phyloP scores from a whole-genome alignment of 116 monocot genomes.

The Trichopus zeylanicus region DNA sequence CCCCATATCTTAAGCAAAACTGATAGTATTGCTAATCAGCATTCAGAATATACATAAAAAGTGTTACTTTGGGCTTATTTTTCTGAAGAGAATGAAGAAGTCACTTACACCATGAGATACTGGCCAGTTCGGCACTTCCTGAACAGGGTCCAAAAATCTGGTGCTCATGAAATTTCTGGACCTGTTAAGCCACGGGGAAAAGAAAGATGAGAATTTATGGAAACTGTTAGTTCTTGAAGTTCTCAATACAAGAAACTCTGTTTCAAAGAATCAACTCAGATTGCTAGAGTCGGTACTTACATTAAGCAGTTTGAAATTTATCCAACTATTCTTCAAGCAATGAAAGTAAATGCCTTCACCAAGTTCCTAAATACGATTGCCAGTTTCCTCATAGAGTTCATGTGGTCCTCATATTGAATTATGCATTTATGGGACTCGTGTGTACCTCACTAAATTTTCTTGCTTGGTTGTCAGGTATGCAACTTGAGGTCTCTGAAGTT shows the following conservation, averaged over 20 bases:
- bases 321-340: no score
- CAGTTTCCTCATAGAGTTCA: no score
- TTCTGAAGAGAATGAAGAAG: neutral
- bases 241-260: neutral
- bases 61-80: no score
- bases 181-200: constrained; percentile 19
- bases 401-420: neutral
- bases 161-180: constrained; percentile 15
- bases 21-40: no score
- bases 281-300: no score
- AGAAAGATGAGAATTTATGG: neutral
- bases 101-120: constrained; percentile 34
- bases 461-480: constrained; percentile 7
- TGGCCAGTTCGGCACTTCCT: constrained; percentile 10
- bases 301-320: no score
- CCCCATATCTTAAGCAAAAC: no score
- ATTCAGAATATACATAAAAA: no score
- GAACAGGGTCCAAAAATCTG: constrained; percentile 8
- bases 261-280: no score
- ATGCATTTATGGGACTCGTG: neutral
- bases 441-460: neutral
- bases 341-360: no score
- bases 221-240: neutral
- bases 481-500: neutral
- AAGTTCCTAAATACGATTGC: no score